Conservation (phyloP, 768 basidiomycete species). For the Leccinellum albellum region DNA sequence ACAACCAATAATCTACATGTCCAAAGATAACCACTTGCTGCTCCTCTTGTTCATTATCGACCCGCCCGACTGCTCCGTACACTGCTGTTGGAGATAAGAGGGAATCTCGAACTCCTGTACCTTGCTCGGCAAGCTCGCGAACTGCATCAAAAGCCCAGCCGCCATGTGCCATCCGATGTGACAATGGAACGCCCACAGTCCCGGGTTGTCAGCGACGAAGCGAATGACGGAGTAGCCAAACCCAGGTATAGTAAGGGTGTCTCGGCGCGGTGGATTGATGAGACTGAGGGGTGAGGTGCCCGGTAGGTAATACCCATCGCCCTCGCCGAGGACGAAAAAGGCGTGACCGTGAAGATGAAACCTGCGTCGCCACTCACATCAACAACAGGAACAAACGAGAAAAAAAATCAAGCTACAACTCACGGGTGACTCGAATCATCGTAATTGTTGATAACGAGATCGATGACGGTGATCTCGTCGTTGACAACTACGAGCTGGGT, state of each 20-base stretch:
- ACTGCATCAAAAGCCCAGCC: conserved; percentile 38
- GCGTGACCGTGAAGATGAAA: conserved; percentile 40
- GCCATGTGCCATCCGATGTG: conserved; percentile 40
- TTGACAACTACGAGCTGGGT: conserved; percentile 25
- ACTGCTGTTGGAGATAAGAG: conserved; percentile 33
- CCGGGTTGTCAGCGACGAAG: conserved; percentile 42
- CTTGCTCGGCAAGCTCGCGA: conserved; percentile 36
- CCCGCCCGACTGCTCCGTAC: conserved; percentile 31
- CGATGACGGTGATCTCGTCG: conserved; percentile 27
- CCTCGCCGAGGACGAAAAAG: conserved; percentile 35
- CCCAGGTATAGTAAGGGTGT: conserved; percentile 40
- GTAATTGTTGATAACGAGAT: conserved; percentile 21
- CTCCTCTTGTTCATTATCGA: conserved; percentile 15
- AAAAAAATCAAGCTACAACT: not conserved
- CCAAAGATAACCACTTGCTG: conserved; percentile 15
- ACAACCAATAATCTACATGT: conserved; percentile 8
- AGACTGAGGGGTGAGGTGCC: conserved; percentile 28
- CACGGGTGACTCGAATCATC: conserved; percentile 32
- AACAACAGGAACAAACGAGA: not conserved
- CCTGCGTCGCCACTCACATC: conserved; percentile 4
- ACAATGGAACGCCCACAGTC: conserved; percentile 46
- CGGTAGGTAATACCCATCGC: conserved; percentile 32
- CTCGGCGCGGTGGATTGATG: conserved; percentile 38
- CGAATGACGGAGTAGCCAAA: conserved; percentile 37
- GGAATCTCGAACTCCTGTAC: conserved; percentile 35